Base-by-base conservation (phyloP, 345 rosid species). In the Rhizophora apiculata region DNA sequence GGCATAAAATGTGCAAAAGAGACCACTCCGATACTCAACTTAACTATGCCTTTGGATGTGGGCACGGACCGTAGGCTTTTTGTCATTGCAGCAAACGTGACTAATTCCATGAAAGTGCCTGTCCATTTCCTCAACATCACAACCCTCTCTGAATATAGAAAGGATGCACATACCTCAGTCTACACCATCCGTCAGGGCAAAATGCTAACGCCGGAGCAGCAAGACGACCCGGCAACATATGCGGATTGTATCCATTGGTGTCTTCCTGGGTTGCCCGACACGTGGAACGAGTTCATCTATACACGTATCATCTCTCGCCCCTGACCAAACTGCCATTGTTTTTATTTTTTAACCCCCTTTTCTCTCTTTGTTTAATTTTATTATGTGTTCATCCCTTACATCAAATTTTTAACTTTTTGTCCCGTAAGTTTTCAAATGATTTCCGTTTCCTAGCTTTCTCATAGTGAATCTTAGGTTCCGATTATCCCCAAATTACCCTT, bases 161-260 rank as follows among this genome's bases (percentile, higher is more conserved):
- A 94, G 71, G 98, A 94, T 68, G 98, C 96, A 9, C 98, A 94
- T 62, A 91, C 97, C 24, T 86, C 96, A 1, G 87, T 91, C 43
- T 24, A 94, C 69, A 91, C 97, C 39, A 84, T 89, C 65, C 86
- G 91, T 3, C 93, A 94, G 76, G 97, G 97, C 73, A 89, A 91
- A 71, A 80, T 86, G 80, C 73, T 91, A 31, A 85, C 95, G 0
- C 82, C 87, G 3, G 90, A 88, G 51, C 97, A 94, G 65, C 72
- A 86, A 76, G 95, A 91, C 7, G 88, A 94, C 64, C 97, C 96
- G 0, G 82, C 85, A 32, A 91, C 86, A 1, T 94, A 82, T 9
- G 98, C 98, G 1, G 98, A 94, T 72, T 94, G 98, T 69, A 89
- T 94, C 72, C 98, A 94, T 56, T 94, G 98, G 98, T 94, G 98